Base-by-base conservation (phyloP, 768 basidiomycete species). In the Pisolithus marmoratus region DNA sequence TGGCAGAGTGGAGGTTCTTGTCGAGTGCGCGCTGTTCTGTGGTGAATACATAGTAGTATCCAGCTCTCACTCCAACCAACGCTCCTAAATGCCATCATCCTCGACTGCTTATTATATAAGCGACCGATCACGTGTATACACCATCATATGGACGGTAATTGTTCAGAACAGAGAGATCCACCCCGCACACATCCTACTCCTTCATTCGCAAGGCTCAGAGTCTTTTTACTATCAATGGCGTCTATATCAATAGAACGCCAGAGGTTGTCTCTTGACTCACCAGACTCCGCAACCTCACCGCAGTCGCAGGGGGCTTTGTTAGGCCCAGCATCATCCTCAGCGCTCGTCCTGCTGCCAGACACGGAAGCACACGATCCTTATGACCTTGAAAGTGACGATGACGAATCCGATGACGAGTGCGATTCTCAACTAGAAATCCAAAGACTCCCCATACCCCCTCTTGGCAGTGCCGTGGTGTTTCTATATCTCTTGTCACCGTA, bases 401-500 rank as follows among this genome's bases (percentile, higher is more conserved):
- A 69, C 3, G 54, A 60, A 27, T 41, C 27, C 34, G 56, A 59
- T 7, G 65, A 72, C 51, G 77, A 77, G 53, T 72, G 75, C 27
- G 42, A 53, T 11, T 27, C 50, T 19, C 58, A 51, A 4, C 40
- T 54, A 15, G 50, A 24, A 41, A 34, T 51, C 49, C 38, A 27
- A 46, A 55, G 52, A 29, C 58, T 48, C 3, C 24, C 44, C 22
- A 23, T 67, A 7, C 79, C 79, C n/a, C 78, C 82, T 3, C 77
- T 88, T 46, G 65, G 77, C 11, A 76, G 84, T 4, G 69, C 75
- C 14, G 59, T 76, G 47, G 77, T 87, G 45, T 82, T 89, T 59
- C 71, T 88, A 9, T 85, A 87, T 67, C 82, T 90, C 50, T 69
- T 86, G 48, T 70, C 80, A 4, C 85, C 86, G 6, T 84, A 79